Conservation (phyloP, 1,139 yeast genomes). For the Diutina scorzettiae region DNA sequence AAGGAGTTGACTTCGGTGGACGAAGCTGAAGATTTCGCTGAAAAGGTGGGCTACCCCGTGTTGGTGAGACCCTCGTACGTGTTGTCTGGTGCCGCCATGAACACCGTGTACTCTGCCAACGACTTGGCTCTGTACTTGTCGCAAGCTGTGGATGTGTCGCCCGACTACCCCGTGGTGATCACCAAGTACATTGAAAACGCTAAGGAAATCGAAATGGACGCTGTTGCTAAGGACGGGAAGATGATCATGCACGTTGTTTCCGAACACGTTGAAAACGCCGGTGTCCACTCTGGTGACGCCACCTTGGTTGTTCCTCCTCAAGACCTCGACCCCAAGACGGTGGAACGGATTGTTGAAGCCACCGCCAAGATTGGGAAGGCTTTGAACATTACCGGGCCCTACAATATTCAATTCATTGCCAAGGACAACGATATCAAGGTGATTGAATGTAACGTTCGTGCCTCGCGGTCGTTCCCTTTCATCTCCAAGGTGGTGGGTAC, state of each 20-base stretch:
- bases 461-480: conserved; percentile 97
- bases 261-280: conserved; percentile 98
- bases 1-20: conserved; percentile 89
- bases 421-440: conserved; percentile 91
- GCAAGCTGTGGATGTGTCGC: conserved; percentile 95
- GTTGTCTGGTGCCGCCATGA: conserved; percentile 98
- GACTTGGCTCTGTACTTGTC: conserved; percentile 81
- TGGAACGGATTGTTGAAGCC: conserved; percentile 81
- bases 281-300: conserved; percentile 99
- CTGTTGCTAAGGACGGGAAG: conserved; percentile 92
- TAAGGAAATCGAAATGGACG: conserved; percentile 98
- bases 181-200: conserved; percentile 97
- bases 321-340: conserved; percentile 87
- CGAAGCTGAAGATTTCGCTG: conserved; percentile 91
- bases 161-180: conserved; percentile 95
- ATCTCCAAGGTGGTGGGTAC: conserved; percentile 96
- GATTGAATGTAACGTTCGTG: conserved; percentile 97
- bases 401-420: conserved; percentile 91
- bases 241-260: conserved; percentile 96
- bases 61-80: conserved; percentile 97
- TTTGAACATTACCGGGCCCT: conserved; percentile 94
- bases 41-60: conserved; percentile 87
- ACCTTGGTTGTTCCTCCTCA: conserved; percentile 96
- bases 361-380: conserved; percentile 96
- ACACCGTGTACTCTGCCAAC: conserved; percentile 82